Evolutionary conservation across 805 yeast species (phyloP), one percentile per base, ranked within the genome.

Genomic region (Maudiozyma pseudohumilis): DNA sequence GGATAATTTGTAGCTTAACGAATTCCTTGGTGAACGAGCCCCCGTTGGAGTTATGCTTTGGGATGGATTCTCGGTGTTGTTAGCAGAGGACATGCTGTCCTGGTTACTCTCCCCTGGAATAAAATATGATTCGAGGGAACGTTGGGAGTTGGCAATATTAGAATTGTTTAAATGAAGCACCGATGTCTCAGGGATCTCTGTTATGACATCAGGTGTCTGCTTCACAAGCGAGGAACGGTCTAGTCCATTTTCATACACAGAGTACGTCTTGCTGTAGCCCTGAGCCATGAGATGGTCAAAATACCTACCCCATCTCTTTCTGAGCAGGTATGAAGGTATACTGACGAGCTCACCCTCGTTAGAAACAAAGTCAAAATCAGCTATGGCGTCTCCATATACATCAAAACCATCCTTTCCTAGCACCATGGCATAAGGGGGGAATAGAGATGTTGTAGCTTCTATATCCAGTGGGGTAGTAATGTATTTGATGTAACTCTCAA

Each of bases 351-450:
- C 78, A 6, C 88, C 89, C 48, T 75, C 83, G n/a, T 73, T 65
- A 1, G 83, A 70, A 8, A 81, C 68, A 34, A 83, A 63, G 51
- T 81, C 87, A 52, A 83, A 76, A 58, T 83, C 92, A 0, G 86
- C 69, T 6, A 81, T 59, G 6, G 76, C 63, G 22, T 68, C 69
- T 0, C 82, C 80, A 53, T 68, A 78, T 33, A 83, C 63, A 48
- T 78, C 85, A 50, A 80, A 70, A 0, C 86, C 83, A 52, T 74
- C 79, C 48, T 84, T 70, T 3, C 92, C 92, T 30, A 83, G 60
- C 0, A 88, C 81, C 41, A 82, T 77, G 0, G 92, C 87, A 38
- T 80, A 75, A 1, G 85, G 77, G 2, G 88, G 85, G 47, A 82
- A 78, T 0, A 79, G 80, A 1, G 87, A 75, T 32, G 77, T 62